Base-by-base conservation (phyloP, 306 rosid genomes). In the Trifolium fragiferum region DNA sequence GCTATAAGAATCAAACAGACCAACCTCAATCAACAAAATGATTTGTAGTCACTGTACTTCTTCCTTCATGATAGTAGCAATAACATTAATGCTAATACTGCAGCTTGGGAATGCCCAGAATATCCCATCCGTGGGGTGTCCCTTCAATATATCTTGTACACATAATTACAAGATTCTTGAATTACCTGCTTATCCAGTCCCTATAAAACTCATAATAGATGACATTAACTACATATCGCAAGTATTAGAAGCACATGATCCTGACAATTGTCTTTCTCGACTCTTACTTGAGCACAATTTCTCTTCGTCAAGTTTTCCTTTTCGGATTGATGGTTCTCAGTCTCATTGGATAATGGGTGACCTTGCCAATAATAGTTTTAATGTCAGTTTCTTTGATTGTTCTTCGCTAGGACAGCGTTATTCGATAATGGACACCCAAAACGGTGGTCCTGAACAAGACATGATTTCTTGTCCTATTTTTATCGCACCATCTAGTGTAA, bases 401-500 rank as follows among this genome's bases (percentile, higher is more conserved):
- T 50, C 57, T 50, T 50, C 57, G 0, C 20, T 49, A 6, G 55
- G 21, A 49, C 20, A 49, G 4, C 19, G 7, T n/a, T 14, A 46
- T 46, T 1, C 1, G 16, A 14, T 4, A 1, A 4, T 0, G 4
- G 6, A 8, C 4, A 0, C 2, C 4, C 2, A 40, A 10, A 9
- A 14, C 2, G 18, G 2, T 4, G 53, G 0, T 14, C 2, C 0
- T 2, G 7, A 15, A 4, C 55, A 49, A 3, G 55, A 49, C 10
- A 6, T 15, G 20, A 7, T 7, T n/a, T 49, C 55, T n/a, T 49
- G 55, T 7, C 55, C 55, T n/a, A 16, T 49, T n/a, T 49, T 7
- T 49, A n/a, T 49, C 4, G 21, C 21, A 49, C 21, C 0, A 0
- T n/a, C 16, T n/a, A 0, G 0, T 10, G 1, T 1, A 0, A 10